Evolutionary conservation across 2,329 filamentous ascomycete species (phyloP).

Genomic region (Grosmannia serpens): DNA sequence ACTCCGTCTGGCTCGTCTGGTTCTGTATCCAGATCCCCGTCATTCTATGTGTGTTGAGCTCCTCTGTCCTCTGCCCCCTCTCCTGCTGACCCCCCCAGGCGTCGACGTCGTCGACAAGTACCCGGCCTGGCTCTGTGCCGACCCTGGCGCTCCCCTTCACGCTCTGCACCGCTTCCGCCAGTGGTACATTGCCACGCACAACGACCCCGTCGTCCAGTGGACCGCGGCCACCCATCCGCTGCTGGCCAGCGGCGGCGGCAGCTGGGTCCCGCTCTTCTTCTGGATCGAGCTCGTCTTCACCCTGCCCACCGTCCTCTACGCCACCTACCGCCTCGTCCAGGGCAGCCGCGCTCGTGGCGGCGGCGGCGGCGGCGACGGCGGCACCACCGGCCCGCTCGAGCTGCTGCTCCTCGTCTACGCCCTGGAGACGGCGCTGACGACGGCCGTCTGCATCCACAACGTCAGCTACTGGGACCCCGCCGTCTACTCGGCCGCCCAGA

Average conservation of each 20-base stretch:
- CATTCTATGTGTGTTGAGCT: slow-evolving; percentile 18
- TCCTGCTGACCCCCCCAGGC: slow-evolving; percentile 21
- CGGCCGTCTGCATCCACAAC: slow-evolving; percentile 39
- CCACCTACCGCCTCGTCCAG: slow-evolving; percentile 27
- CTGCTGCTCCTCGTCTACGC: slow-evolving; percentile 40
- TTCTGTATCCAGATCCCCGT: slow-evolving; percentile 20
- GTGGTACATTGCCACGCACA: slow-evolving; percentile 35
- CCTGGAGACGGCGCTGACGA: slow-evolving; percentile 38
- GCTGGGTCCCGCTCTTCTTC: slow-evolving; percentile 41
- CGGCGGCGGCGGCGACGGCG: slow-evolving; percentile 2
- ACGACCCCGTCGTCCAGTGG: slow-evolving; percentile 41
- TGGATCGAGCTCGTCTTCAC: slow-evolving; percentile 38
- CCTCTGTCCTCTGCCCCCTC: not conserved
- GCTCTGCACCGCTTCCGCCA: slow-evolving; percentile 32
- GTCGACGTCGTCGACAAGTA: slow-evolving; percentile 44
- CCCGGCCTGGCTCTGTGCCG: slow-evolving; percentile 32
- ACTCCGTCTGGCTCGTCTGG: slow-evolving; percentile 22
- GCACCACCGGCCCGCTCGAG: slow-evolving; percentile 30
- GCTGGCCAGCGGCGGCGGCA: slow-evolving; percentile 14
- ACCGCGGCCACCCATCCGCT: slow-evolving; percentile 14
- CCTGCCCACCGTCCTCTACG: slow-evolving; percentile 38
- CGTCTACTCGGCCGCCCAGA: slow-evolving; percentile 31
- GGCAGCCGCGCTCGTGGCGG: not conserved
- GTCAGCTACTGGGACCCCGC: slow-evolving; percentile 35
- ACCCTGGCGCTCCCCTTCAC: slow-evolving; percentile 32